Base-by-base conservation (phyloP, 768 basidiomycete species). In the Rubroboletus satanas region DNA sequence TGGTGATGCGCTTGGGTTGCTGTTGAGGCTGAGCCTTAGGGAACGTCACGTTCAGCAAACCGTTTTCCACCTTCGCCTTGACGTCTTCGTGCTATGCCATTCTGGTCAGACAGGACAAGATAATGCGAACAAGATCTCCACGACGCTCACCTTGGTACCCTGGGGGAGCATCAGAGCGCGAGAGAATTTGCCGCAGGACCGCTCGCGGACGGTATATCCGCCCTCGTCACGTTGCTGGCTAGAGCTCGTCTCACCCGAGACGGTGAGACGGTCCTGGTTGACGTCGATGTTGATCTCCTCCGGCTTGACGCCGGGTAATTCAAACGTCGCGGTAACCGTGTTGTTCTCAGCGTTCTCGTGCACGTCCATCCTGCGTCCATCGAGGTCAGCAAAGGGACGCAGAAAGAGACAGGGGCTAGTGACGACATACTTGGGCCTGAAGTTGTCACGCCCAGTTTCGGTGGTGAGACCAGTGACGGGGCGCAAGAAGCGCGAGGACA, bases 261-360 rank as follows among this genome's bases (percentile, higher is more conserved):
- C 63, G 43, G 67, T 78, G 47, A 85, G 76, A 2, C 74, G 69
- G 54, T 78, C 76, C 55, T 78, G 74, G 54, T 77, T 74, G 8
- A 82, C 61, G 51, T 84, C 82, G 58, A 85, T 77, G 46, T 69
- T 66, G 45, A 84, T 71, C 55, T 83, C 69, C 44, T 82, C 77
- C 32, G 79, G 77, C 52, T 70, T 69, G 37, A 84, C 29, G 18
- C 83, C 83, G 0, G 84, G 83, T 7, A 85, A 69, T 58, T 85
- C 83, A 62, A 85, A 82, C 7, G 73, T 66, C 39, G 83, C 83
- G 0, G 79, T 80, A 37, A 84, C 77, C 36, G 71, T 62, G 60
- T 82, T 81, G 23, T 65, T 68, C 21, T 78, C 73, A 0, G 60
- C 44, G 54, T 81, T 70, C 60, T 84, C 82, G 60, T 80, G 77